Evolutionary conservation across 2,329 filamentous ascomycete genomes (phyloP).

Genomic region (Sporothrix luriei): DNA sequence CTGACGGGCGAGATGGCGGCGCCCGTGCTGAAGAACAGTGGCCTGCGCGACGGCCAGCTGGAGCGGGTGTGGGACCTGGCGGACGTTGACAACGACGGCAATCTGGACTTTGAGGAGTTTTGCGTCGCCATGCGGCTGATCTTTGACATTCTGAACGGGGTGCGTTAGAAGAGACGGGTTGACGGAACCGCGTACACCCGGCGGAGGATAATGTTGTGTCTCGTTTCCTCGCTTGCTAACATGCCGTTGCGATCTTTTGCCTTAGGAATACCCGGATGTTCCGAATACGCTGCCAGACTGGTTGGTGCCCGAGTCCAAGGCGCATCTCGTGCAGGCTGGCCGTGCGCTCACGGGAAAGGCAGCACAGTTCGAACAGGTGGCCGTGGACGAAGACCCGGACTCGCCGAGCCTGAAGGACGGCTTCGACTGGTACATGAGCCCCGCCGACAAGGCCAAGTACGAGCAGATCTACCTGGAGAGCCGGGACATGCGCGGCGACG

Average conservation of each 20-base stretch:
- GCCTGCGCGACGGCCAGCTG: constrained; percentile 72
- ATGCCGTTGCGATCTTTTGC: neutral
- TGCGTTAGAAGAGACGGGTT: constrained; percentile 49
- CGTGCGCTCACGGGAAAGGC: constrained; percentile 78
- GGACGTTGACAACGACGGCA: constrained; percentile 95
- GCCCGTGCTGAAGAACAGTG: constrained; percentile 65
- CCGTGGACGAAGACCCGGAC: constrained; percentile 71
- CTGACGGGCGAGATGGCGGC: constrained; percentile 64
- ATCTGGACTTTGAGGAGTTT: constrained; percentile 98
- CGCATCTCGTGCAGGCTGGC: constrained; percentile 82
- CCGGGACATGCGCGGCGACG: constrained; percentile 81
- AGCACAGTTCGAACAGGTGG: constrained; percentile 80
- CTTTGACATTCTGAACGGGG: constrained; percentile 94
- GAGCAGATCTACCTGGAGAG: constrained; percentile 96
- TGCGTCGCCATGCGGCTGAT: constrained; percentile 98
- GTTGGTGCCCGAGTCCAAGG: constrained; percentile 94
- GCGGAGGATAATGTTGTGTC: neutral
- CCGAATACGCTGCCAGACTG: constrained; percentile 85
- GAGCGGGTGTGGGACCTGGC: constrained; percentile 96
- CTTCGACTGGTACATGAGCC: constrained; percentile 99
- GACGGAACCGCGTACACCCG: neutral
- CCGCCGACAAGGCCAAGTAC: constrained; percentile 87
- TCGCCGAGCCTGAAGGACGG: constrained; percentile 86
- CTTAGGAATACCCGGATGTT: constrained; percentile 91
- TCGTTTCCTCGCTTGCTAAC: neutral